phyloP scores from a whole-genome alignment of 768 basidiomycete species.

The Tylopilus rubrobrunneus region DNA sequence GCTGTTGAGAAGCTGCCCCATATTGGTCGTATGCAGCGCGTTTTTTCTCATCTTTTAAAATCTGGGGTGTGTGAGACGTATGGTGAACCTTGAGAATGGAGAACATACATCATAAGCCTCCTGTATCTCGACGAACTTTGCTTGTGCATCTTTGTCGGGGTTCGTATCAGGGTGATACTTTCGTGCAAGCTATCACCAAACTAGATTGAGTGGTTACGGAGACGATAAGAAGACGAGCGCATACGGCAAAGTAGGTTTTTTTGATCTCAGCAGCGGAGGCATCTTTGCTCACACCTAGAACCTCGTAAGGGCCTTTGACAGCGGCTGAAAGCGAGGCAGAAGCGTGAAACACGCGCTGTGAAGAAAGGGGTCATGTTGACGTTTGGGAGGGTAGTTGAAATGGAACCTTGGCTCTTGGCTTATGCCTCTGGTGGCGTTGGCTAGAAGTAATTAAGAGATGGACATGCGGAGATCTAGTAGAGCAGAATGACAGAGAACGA shows the following conservation, averaged over 20 bases:
- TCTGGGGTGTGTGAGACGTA: conserved; percentile 44
- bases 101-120: conserved; percentile 88
- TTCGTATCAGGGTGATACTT: conserved; percentile 99
- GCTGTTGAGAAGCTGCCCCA: conserved; percentile 88
- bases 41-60: conserved; percentile 92
- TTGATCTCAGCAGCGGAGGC: conserved; percentile 88
- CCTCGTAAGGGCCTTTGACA: conserved; percentile 83
- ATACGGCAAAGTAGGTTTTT: conserved; percentile 93
- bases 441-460: conserved; percentile 12
- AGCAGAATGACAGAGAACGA: conserved; percentile 37
- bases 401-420: conserved; percentile 39
- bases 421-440: conserved; percentile 16
- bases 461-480: conserved; percentile 34
- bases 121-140: conserved; percentile 95
- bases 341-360: conserved; percentile 74
- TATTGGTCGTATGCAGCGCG: conserved; percentile 88
- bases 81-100: conserved; percentile 12
- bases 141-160: conserved; percentile 84
- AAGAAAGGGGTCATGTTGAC: conserved; percentile 18
- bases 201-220: conserved; percentile 13
- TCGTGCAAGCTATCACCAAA: conserved; percentile 74
- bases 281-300: conserved; percentile 84
- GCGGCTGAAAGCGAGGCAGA: conserved; percentile 49
- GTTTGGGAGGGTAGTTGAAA: conserved; percentile 7
- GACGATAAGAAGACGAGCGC: conserved; percentile 26